Evolutionary conservation across 106 monocot genomes (phyloP).

Genomic region (Phalaenopsis equestris): DNA sequence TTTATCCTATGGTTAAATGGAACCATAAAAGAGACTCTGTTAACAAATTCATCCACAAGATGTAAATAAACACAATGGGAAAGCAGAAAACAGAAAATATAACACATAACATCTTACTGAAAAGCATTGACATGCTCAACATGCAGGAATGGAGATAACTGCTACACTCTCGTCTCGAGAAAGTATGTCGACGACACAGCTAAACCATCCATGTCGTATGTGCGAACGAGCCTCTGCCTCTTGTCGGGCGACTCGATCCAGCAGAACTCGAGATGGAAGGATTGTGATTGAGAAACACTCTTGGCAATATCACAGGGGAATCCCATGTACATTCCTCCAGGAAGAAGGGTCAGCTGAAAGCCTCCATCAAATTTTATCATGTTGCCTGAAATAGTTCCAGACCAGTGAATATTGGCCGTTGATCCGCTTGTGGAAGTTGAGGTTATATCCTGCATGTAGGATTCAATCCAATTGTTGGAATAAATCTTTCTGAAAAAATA

Average conservation of each 20-base stretch:
- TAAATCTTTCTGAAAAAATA: no score
- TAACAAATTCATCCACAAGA: no score
- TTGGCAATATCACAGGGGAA: conserved; percentile 66
- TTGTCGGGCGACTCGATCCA: conserved; percentile 79
- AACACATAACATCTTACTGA: no score
- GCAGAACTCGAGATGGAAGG: conserved; percentile 88
- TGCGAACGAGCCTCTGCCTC: conserved; percentile 84
- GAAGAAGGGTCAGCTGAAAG: conserved; percentile 69
- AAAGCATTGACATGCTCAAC: no score
- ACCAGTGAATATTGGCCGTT: conserved; percentile 76
- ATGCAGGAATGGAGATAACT: no score
- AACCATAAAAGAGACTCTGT: no score
- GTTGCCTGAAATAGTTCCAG: conserved; percentile 51
- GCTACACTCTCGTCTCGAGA: conserved; percentile 56
- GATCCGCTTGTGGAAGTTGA: conserved; percentile 25
- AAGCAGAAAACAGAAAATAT: no score
- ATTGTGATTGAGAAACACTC: conserved; percentile 56
- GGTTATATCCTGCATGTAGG: conserved; percentile 40
- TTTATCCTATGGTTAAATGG: no score
- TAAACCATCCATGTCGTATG: conserved; percentile 71
- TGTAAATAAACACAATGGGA: no score
- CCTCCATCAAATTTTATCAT: conserved; percentile 74
- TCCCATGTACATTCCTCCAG: conserved; percentile 93
- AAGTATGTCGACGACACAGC: conserved; percentile 89
- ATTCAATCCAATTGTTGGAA: not conserved